Percentiles rank a stretch among this genome's conserved stretches.
phyloP scores from a whole-genome alignment of 2,329 filamentous ascomycete species.

The Fusarium tjaetaba region DNA sequence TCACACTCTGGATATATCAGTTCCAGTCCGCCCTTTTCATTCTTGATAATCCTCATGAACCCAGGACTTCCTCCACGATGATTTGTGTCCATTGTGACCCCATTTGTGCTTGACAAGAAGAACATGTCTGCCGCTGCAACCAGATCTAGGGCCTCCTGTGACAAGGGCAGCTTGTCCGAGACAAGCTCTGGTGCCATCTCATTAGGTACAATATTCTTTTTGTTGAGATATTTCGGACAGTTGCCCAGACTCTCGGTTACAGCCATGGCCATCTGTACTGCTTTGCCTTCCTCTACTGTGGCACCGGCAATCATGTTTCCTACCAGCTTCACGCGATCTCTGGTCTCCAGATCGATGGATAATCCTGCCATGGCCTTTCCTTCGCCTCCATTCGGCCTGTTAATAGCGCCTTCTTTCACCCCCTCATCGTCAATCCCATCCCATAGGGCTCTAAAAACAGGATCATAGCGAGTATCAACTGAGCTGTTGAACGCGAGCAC shows the following conservation, averaged over 20 bases:
- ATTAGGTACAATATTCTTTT: conserved; percentile 67
- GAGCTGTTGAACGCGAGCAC: conserved; percentile 71
- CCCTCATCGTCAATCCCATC: conserved; percentile 59
- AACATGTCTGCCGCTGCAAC: conserved; percentile 76
- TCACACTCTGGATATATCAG: conserved; percentile 80
- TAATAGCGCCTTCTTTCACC: conserved; percentile 42
- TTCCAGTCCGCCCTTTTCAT: conserved; percentile 57
- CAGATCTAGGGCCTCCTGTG: conserved; percentile 65
- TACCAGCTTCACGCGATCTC: conserved; percentile 78
- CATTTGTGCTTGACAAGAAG: conserved; percentile 77
- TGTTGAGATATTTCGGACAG: conserved; percentile 88
- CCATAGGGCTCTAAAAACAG: conserved; percentile 73
- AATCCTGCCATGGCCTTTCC: conserved; percentile 59
- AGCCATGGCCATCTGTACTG: conserved; percentile 68
- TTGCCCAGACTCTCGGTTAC: conserved; percentile 82
- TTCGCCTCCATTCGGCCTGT: conserved; percentile 51
- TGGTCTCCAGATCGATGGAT: conserved; percentile 61
- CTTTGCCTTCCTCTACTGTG: conserved; percentile 51
- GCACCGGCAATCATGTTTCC: conserved; percentile 75
- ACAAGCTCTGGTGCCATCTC: conserved; percentile 61
- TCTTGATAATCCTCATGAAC: conserved; percentile 75
- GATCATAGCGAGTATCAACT: conserved; percentile 72
- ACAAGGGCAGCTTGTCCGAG: conserved; percentile 55
- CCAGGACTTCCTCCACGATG: conserved; percentile 79
- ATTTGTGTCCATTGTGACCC: conserved; percentile 83